A percentile compares a stretch with the other conserved stretches of the same genome.
phyloP scores from a whole-genome alignment of 345 rosid species.

The Camelina neglecta region DNA sequence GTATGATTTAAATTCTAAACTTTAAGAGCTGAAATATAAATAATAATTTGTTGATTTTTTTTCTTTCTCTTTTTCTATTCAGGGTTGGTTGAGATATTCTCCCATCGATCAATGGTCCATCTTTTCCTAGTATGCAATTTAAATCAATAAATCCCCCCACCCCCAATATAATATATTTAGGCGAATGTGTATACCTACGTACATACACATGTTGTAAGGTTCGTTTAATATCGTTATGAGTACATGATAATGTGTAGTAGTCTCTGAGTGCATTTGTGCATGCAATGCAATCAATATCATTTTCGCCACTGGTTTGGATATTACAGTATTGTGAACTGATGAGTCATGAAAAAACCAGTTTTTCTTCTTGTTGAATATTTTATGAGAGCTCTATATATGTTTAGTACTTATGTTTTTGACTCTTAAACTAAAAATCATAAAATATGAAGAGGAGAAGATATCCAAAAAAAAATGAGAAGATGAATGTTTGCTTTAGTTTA shows the following conservation, averaged over 20 bases:
- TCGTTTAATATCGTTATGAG: not conserved
- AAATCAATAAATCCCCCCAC: slow-evolving; percentile 29
- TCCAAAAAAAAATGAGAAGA: no score
- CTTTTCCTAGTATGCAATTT: not conserved
- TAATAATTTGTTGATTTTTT: slow-evolving; percentile 4
- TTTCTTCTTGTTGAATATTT: slow-evolving; percentile 7
- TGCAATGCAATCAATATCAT: not conserved
- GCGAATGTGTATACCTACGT: slow-evolving; percentile 7
- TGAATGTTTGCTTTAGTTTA: no score
- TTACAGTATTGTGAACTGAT: slow-evolving; percentile 3
- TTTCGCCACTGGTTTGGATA: slow-evolving; percentile 8
- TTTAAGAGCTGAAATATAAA: not conserved
- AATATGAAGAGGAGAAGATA: not conserved
- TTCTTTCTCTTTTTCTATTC: not conserved
- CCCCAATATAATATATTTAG: not conserved
- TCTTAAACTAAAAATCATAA: not conserved
- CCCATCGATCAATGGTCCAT: slow-evolving; percentile 6
- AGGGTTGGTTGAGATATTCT: slow-evolving; percentile 37
- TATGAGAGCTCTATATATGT: not conserved
- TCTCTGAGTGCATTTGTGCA: not conserved
- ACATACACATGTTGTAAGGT: slow-evolving; percentile 6
- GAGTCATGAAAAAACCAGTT: not conserved
- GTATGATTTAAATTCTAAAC: not conserved
- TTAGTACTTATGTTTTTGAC: not conserved
- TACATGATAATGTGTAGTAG: not conserved